Evolutionary conservation across 495 filamentous ascomycete genomes (phyloP).

Genomic region (Ramalina peruviana): DNA sequence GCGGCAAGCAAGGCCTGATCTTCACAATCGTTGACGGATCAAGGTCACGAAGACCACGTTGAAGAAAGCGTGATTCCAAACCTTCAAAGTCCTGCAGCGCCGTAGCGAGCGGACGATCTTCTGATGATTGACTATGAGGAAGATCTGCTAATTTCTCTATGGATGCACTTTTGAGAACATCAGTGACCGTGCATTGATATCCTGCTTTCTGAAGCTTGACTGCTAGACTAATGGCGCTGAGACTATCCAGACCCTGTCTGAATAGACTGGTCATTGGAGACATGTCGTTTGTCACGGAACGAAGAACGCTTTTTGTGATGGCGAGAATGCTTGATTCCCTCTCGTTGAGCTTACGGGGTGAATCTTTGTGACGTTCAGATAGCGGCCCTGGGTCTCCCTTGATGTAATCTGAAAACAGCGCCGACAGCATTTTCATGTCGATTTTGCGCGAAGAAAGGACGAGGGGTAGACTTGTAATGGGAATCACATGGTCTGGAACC

Average conservation of each 20-base stretch:
- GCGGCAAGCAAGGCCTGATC: slow-evolving; percentile 38
- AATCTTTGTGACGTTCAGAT: background rate
- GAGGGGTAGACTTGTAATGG: slow-evolving; percentile 28
- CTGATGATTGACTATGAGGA: slow-evolving; percentile 13
- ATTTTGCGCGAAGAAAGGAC: slow-evolving; percentile 34
- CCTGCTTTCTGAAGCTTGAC: slow-evolving; percentile 45
- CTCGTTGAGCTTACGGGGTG: slow-evolving; percentile 15
- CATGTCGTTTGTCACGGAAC: no score
- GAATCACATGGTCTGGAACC: slow-evolving; percentile 38
- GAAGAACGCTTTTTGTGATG: background rate
- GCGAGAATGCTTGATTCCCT: slow-evolving; percentile 5
- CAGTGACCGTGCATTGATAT: slow-evolving; percentile 45
- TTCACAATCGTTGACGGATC: slow-evolving; percentile 14
- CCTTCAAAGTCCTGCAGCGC: slow-evolving; percentile 17
- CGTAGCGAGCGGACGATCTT: background rate
- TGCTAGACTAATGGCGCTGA: slow-evolving; percentile 43
- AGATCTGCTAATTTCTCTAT: slow-evolving; percentile 36
- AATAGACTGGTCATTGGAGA: slow-evolving; percentile 36
- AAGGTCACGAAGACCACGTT: slow-evolving; percentile 23
- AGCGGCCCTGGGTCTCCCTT: no score
- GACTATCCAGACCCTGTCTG: slow-evolving; percentile 30
- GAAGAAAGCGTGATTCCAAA: slow-evolving; percentile 43
- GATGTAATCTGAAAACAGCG: slow-evolving; percentile 12
- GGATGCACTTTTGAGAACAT: slow-evolving; percentile 51
- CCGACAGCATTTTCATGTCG: slow-evolving; percentile 31